Conservation (phyloP, 345 rosid species). For the Gossypium raimondii region DNA sequence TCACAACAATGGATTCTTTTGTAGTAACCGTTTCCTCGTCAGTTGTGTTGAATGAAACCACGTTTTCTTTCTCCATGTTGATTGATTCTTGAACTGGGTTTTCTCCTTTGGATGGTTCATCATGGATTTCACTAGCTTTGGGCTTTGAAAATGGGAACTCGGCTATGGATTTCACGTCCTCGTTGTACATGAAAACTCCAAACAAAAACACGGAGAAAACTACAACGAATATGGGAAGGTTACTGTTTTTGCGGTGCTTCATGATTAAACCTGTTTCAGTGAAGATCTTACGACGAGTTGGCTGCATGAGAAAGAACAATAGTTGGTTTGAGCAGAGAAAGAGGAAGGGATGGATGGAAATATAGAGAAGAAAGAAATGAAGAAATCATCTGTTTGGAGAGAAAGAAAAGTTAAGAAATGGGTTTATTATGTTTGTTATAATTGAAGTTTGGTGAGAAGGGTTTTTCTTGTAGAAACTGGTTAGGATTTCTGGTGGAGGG, state of each 20-base stretch:
- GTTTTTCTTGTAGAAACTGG: conserved; percentile 44
- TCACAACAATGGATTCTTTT: conserved; percentile 16
- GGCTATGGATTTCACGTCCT: conserved; percentile 61
- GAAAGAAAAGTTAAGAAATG: conserved; percentile 3
- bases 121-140: conserved; percentile 36
- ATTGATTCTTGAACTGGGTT: conserved; percentile 37
- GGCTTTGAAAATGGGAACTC: conserved; percentile 74
- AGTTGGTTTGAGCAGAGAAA: background rate
- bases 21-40: background rate
- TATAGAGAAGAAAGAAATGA: conserved; percentile 26
- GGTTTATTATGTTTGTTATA: conserved; percentile 27
- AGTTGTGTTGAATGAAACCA: background rate
- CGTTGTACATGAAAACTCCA: conserved; percentile 63
- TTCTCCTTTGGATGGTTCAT: conserved; percentile 12
- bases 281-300: conserved; percentile 33
- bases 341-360: conserved; percentile 24
- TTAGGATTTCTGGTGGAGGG: conserved; percentile 49
- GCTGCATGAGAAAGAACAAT: conserved; percentile 36
- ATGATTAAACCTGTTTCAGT: conserved; percentile 25
- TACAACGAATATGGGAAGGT: conserved; percentile 57
- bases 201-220: conserved; percentile 55
- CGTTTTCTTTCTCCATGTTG: conserved; percentile 15
- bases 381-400: conserved; percentile 5
- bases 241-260: conserved; percentile 62
- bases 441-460: conserved; percentile 63